Conservation (phyloP, 2,329 filamentous ascomycete species). For the Ceratocystis lukuohia region DNA sequence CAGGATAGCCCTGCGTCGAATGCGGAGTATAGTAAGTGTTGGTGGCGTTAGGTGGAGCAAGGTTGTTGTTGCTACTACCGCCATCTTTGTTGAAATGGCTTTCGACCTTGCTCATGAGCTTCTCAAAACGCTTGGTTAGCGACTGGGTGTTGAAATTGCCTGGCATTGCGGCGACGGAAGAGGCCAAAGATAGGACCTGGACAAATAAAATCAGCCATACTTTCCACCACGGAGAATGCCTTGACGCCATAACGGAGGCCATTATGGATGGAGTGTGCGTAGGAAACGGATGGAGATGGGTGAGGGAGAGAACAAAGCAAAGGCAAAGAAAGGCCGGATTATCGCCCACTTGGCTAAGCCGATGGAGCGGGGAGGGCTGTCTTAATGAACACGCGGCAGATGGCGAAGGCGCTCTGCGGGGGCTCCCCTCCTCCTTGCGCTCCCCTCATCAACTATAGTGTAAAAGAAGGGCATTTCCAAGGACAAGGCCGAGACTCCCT, state of each 20-base stretch:
- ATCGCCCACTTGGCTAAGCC: not conserved
- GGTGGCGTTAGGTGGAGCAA: not conserved
- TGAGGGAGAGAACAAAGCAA: not conserved
- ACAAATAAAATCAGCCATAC: constrained; percentile 13
- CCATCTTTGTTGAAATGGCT: constrained; percentile 9
- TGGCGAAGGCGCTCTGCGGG: not conserved
- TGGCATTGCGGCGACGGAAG: constrained; percentile 9
- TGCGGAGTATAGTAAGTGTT: constrained; percentile 14
- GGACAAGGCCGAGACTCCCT: not conserved
- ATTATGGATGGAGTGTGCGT: not conserved
- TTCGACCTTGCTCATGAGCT: constrained; percentile 18
- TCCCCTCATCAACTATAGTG: not conserved
- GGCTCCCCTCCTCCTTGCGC: not conserved
- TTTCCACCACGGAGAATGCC: constrained; percentile 6
- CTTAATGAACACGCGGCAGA: not conserved
- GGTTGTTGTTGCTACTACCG: not conserved
- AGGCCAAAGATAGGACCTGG: constrained; percentile 9
- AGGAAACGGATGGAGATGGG: not conserved
- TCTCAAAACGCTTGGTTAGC: constrained; percentile 18
- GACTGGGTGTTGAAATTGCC: constrained; percentile 8
- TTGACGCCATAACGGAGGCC: not conserved
- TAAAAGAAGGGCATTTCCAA: not conserved
- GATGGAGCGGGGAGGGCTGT: not conserved
- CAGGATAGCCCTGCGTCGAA: constrained; percentile 2
- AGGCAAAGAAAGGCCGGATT: not conserved